Percentiles rank a stretch among this genome's conserved stretches.
Conservation (phyloP, 2,329 filamentous ascomycete genomes). For the Cladobotryum protrusum region DNA sequence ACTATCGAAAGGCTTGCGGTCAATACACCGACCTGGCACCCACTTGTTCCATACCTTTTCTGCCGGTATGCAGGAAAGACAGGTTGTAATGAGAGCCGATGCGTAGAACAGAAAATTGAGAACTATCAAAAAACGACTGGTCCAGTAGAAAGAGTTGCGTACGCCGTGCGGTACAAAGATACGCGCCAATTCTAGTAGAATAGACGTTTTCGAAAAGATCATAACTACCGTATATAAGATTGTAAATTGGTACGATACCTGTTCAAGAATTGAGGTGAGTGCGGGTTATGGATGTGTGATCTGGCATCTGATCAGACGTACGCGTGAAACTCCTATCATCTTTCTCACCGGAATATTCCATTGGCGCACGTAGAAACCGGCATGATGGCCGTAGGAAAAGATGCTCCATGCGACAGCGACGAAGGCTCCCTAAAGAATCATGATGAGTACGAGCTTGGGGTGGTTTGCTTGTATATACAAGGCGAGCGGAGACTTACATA, state of each 20-base stretch:
- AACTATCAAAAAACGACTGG: conserved; percentile 15
- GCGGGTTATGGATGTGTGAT: no score
- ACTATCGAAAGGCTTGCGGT: conserved; percentile 14
- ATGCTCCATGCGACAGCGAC: no score
- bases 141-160: conserved; percentile 18
- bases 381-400: no score
- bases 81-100: conserved; percentile 15
- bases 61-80: conserved; percentile 20
- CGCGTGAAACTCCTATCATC: no score
- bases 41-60: conserved; percentile 22
- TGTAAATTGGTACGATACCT: no score
- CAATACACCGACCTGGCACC: conserved; percentile 18
- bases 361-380: no score
- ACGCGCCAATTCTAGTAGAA: conserved; percentile 12
- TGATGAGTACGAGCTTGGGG: no score
- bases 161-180: conserved; percentile 13
- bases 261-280: no score
- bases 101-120: conserved; percentile 17
- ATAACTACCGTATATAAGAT: conserved; percentile 1
- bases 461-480: no score
- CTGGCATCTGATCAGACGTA: no score
- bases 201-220: conserved; percentile 10
- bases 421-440: no score
- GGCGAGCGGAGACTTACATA: neutral
- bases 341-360: no score